Evolutionary conservation across 805 yeast species (phyloP), one percentile per base, ranked within the genome.

Genomic region (Metschnikowia peoriensis): DNA sequence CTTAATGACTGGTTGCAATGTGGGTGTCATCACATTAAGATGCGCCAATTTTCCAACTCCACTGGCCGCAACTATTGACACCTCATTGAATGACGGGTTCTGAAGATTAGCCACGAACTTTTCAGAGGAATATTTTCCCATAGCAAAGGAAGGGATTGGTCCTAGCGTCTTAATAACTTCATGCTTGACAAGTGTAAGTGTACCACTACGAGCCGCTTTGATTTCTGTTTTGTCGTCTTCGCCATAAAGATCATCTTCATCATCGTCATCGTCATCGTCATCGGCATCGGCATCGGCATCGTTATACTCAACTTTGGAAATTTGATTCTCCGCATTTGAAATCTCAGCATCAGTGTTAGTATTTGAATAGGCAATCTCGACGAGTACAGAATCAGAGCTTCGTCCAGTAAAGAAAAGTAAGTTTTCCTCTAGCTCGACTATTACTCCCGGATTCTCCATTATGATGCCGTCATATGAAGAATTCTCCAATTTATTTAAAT

Each of bases 111-210:
- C 80, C 10, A 80, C 72, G 50, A 75, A 78, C 43, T 72, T 71
- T 15, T 82, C 84, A 0, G 81, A 75, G 0, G 87, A 78, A 28
- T 80, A 73, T 46, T 76, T 75, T 0, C 92, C 97, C 35, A 85
- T 60, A 0, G 91, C 77, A 56, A 91, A 77, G 40, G 84, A 81
- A 2, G 88, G 75, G 11, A 88, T 72, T 0, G 97, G 96, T 0
- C 97, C 97, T 58, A 80, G 75, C 61, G 85, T 88, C 2, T 77
- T 61, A 10, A 91, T 63, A 1, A 70, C 68, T 57, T 89, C 94
- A 34, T 78, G 70, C 16, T 73, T 61, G 15, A 71, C 67, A 52
- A 85, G 80, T 34, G 56, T 70, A 38, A 71, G 53, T 6, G 47
- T 46, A 16, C 67, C 61, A 4, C 54, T 50, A 16, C 53, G 45